Evolutionary conservation across 305 asterid species (phyloP).

Genomic region (Fraxinus angustifolia): DNA sequence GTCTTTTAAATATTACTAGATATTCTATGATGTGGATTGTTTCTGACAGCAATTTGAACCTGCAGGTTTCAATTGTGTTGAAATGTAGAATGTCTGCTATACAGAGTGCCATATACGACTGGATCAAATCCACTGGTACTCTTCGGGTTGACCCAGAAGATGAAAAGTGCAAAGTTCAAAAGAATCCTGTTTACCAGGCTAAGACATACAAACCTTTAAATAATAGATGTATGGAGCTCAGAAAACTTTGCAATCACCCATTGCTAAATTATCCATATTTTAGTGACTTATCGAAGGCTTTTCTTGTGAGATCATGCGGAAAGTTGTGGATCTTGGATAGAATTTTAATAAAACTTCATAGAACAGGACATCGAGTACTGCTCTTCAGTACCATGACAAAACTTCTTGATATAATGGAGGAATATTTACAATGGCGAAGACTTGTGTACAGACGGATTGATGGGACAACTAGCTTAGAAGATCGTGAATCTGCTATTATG

Average conservation of each 20-base stretch:
- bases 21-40: slow-evolving; percentile 20
- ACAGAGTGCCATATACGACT: slow-evolving; percentile 91
- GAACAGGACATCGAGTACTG: slow-evolving; percentile 91
- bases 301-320: slow-evolving; percentile 94
- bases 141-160: slow-evolving; percentile 98
- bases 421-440: slow-evolving; percentile 95
- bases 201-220: slow-evolving; percentile 68
- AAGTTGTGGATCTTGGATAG: slow-evolving; percentile 95
- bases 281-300: slow-evolving; percentile 83
- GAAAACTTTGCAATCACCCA: slow-evolving; percentile 97
- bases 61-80: slow-evolving; percentile 91
- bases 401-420: slow-evolving; percentile 96
- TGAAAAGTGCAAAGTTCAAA: slow-evolving; percentile 69
- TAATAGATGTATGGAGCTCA: slow-evolving; percentile 98
- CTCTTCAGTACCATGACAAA: slow-evolving; percentile 99
- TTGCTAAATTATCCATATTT: slow-evolving; percentile 92
- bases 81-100: slow-evolving; percentile 97
- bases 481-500: slow-evolving; percentile 96
- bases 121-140: slow-evolving; percentile 97
- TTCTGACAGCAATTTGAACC: slow-evolving; percentile 31
- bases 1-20: slow-evolving; percentile 14
- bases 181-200: slow-evolving; percentile 76
- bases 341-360: slow-evolving; percentile 83
- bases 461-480: slow-evolving; percentile 97
- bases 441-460: slow-evolving; percentile 93